Base-by-base conservation (phyloP, 1,284 basidiomycete genomes). In the Takashimella koratensis region DNA sequence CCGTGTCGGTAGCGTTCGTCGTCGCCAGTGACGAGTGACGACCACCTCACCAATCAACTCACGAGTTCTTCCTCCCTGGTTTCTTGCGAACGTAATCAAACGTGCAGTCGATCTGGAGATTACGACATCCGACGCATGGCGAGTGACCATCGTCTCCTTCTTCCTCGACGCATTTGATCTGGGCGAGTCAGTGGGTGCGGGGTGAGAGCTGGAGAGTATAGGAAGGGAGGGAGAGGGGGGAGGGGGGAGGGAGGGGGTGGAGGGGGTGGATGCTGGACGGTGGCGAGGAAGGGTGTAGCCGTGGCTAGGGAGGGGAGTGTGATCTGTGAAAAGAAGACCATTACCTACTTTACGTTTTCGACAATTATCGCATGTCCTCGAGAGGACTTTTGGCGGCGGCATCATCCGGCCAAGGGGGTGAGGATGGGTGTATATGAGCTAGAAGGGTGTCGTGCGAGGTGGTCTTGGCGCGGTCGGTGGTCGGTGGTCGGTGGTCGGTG, bases 1-100 rank as follows among this genome's bases (percentile, higher is more conserved):
- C n/a, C n/a, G n/a, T n/a, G n/a, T n/a, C n/a, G n/a, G n/a, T n/a
- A n/a, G n/a, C n/a, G n/a, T n/a, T n/a, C n/a, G n/a, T n/a, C n/a
- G n/a, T n/a, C n/a, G n/a, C n/a, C n/a, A n/a, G n/a, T n/a, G n/a
- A n/a, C n/a, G n/a, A n/a, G n/a, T n/a, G n/a, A n/a, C n/a, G n/a
- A n/a, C n/a, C n/a, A n/a, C n/a, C n/a, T n/a, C n/a, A n/a, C n/a
- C n/a, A n/a, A 19, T 43, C 11, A 43, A 64, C 70, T 52, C 50
- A 73, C 70, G 64, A 61, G 49, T 71, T 72, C 59, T 73, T 73
- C 52, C 74, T 52, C 12, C 74, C 74, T 5, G 74, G 72, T 59
- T 71, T 71, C 56, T 73, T 71, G 55, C 65, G 66, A 5, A 75
- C 63, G 50, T 76, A 73, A 43, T 68, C 63, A 49, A 66, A 65